Conservation (phyloP, 176 grass and related monocot species). For the Oryza meridionalis region DNA sequence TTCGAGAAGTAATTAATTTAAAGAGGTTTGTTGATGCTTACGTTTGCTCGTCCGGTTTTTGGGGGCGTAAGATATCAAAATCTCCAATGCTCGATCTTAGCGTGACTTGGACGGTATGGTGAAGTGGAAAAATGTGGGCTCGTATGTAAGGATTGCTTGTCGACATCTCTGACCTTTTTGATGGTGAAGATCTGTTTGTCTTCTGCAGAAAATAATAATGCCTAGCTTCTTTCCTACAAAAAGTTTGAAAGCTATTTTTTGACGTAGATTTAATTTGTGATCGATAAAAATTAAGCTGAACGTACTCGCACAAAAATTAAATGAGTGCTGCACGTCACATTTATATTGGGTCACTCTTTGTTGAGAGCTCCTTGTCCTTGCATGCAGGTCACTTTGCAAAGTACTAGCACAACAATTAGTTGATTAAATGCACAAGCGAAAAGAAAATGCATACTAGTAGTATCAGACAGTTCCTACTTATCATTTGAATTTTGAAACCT, state of each 20-base stretch:
- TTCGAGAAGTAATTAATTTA: too few species aligned
- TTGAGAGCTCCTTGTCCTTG: not conserved
- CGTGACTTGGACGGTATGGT: constrained; percentile 43
- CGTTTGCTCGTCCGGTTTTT: constrained; percentile 9
- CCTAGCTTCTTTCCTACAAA: not conserved
- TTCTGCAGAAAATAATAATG: not conserved
- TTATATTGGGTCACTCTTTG: not conserved
- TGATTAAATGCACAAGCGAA: not conserved
- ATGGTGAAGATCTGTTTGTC: constrained; percentile 37
- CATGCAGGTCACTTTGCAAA: not conserved
- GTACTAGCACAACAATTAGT: not conserved
- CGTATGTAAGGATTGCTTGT: constrained; percentile 26
- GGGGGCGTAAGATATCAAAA: constrained; percentile 17
- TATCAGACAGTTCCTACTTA: too few species aligned
- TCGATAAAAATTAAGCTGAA: not conserved
- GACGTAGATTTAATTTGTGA: not conserved
- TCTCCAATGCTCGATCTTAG: constrained; percentile 23
- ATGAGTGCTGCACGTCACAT: not conserved
- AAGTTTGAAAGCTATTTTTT: not conserved
- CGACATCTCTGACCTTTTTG: constrained; percentile 27
- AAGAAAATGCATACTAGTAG: not conserved
- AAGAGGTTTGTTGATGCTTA: not conserved
- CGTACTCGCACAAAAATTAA: not conserved
- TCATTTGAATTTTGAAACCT: not conserved
- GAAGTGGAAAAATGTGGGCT: constrained; percentile 45